phyloP scores from a whole-genome alignment of 2,329 filamentous ascomycete genomes.

The Pseudogymnoascus sp. region DNA sequence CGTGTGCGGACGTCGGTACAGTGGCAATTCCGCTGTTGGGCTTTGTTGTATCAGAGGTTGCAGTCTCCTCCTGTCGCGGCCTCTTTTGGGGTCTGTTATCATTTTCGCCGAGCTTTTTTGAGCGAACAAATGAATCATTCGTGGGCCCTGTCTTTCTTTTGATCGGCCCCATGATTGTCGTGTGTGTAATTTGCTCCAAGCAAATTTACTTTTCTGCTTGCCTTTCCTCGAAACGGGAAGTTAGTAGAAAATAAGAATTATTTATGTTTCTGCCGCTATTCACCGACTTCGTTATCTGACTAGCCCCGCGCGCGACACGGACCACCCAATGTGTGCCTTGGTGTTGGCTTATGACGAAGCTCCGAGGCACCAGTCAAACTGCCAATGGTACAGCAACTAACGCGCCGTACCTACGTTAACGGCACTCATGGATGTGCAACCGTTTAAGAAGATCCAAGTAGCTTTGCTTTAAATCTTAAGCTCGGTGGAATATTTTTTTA shows the following conservation, averaged over 20 bases:
- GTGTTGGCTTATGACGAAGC: conserved; percentile 5
- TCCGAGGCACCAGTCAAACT: conserved; percentile 5
- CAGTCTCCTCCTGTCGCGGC: conserved; percentile 20
- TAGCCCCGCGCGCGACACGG: conserved; percentile 4
- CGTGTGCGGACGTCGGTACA: conserved; percentile 13
- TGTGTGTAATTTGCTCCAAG: background rate
- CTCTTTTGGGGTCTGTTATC: conserved; percentile 26
- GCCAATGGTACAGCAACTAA: conserved; percentile 4
- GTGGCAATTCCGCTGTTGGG: conserved; percentile 13
- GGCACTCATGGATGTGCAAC: conserved; percentile 1
- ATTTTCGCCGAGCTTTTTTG: conserved; percentile 20
- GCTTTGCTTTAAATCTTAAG: background rate
- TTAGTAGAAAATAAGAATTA: conserved; percentile 8
- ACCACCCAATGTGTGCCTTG: background rate
- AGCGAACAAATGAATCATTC: conserved; percentile 28
- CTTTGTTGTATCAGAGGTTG: background rate
- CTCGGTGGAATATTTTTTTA: background rate
- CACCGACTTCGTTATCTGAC: conserved; percentile 8
- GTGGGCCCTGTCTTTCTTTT: conserved; percentile 28
- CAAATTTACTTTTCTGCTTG: conserved; percentile 5
- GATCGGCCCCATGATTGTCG: conserved; percentile 26
- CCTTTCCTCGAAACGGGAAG: background rate
- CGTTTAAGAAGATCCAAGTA: background rate
- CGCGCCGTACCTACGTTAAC: background rate
- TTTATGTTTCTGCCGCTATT: conserved; percentile 7